Evolutionary conservation across 2,329 filamentous ascomycete species (phyloP).

Genomic region (Coniochaeta pulveracea): DNA sequence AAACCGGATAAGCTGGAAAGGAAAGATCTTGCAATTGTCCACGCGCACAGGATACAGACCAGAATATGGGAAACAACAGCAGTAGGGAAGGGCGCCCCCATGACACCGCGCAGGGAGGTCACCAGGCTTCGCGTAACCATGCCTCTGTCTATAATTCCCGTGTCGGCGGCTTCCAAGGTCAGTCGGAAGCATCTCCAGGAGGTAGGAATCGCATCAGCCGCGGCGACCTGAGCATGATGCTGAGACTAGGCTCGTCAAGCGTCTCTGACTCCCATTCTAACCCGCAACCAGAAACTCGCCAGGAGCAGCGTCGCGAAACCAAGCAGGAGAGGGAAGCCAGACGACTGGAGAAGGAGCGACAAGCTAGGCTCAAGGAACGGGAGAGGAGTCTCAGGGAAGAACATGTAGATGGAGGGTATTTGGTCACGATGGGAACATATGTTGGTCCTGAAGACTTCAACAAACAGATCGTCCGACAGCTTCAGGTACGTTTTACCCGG

Average conservation of each 20-base stretch:
- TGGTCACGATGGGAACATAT: slow-evolving; percentile 91
- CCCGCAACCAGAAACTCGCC: slow-evolving; percentile 28
- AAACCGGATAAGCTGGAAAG: too few species aligned
- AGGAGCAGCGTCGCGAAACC: slow-evolving; percentile 70
- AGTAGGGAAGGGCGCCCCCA: slow-evolving; percentile 21
- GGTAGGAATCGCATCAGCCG: slow-evolving; percentile 24
- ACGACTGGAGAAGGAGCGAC: slow-evolving; percentile 70
- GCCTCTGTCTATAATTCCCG: slow-evolving; percentile 10
- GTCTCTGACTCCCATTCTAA: too few species aligned
- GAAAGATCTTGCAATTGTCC: neutral
- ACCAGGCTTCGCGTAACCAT: slow-evolving; percentile 9
- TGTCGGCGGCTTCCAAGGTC: slow-evolving; percentile 13
- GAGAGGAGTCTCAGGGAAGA: slow-evolving; percentile 87
- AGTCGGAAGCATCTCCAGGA: slow-evolving; percentile 11
- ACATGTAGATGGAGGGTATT: slow-evolving; percentile 83
- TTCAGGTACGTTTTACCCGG: slow-evolving; percentile 55
- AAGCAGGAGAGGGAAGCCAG: slow-evolving; percentile 85
- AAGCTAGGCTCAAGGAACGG: slow-evolving; percentile 66
- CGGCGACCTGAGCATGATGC: slow-evolving; percentile 31
- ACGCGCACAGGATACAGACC: too few species aligned
- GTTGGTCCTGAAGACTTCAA: slow-evolving; percentile 88
- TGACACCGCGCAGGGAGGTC: slow-evolving; percentile 14
- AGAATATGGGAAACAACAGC: slow-evolving; percentile 23
- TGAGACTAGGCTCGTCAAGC: slow-evolving; percentile 27
- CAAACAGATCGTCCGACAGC: slow-evolving; percentile 75